A percentile compares a stretch with the other conserved stretches of the same genome.
Conservation (phyloP, 139 green algal genomes). For the Monoraphidium neglectum region DNA sequence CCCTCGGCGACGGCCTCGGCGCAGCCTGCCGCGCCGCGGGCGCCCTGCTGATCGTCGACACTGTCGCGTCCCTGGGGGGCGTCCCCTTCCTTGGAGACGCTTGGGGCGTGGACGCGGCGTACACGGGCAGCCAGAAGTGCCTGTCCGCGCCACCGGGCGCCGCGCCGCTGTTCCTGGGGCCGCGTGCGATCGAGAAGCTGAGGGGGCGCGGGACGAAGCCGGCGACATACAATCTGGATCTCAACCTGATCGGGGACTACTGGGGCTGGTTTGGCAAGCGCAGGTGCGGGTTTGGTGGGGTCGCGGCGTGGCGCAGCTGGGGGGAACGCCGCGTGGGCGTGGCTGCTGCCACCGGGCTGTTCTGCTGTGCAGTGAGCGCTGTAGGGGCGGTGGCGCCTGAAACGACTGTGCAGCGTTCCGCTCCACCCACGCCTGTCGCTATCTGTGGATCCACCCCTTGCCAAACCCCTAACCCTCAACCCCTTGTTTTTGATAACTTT, state of each 20-base stretch:
- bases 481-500: too few species aligned
- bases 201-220: constrained; percentile 72
- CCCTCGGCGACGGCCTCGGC: constrained; percentile 66
- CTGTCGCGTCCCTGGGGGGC: constrained; percentile 85
- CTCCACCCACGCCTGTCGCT: too few species aligned
- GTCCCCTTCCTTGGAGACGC: constrained; percentile 72
- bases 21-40: constrained; percentile 75
- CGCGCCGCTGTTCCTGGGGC: constrained; percentile 75
- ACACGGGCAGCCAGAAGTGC: constrained; percentile 44
- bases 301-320: too few species aligned
- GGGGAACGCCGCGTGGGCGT: too few species aligned
- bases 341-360: too few species aligned
- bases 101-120: constrained; percentile 86
- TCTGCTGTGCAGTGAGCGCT: too few species aligned
- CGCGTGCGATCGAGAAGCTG: constrained; percentile 80
- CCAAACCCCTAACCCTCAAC: too few species aligned
- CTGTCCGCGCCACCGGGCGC: constrained; percentile 44
- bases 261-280: constrained; percentile 71
- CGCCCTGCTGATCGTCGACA: constrained; percentile 93
- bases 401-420: too few species aligned
- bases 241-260: constrained; percentile 80
- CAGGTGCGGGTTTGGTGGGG: constrained; percentile 35
- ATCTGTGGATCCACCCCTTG: too few species aligned
- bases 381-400: too few species aligned
- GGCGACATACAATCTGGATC: constrained; percentile 81